Conservation (phyloP, 768 basidiomycete species). For the Lactarius hatsudake region DNA sequence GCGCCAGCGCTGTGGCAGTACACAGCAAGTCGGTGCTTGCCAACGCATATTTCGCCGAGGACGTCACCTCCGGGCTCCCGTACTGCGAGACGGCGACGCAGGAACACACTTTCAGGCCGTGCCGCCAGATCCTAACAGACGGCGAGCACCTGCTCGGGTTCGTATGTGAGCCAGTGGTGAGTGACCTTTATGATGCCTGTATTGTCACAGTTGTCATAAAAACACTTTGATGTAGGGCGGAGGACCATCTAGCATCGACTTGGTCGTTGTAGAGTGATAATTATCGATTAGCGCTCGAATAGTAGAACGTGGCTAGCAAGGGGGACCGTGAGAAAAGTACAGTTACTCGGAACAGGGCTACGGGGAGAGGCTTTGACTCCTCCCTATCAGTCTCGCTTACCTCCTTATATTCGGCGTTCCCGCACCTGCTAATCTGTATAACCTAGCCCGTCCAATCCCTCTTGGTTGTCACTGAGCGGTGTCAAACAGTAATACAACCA, state of each 20-base stretch:
- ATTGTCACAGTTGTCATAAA: neutral
- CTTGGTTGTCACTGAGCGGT: neutral
- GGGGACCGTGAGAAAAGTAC: slow-evolving; percentile 8
- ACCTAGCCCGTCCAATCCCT: neutral
- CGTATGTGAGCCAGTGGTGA: neutral
- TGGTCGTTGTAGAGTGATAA: neutral
- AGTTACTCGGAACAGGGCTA: neutral
- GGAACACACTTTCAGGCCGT: neutral
- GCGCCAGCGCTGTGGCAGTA: neutral
- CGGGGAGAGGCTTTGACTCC: neutral
- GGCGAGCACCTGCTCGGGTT: neutral
- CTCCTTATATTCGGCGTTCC: neutral
- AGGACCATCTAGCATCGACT: neutral
- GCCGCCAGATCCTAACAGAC: neutral
- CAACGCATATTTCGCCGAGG: neutral
- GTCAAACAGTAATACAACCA: no score
- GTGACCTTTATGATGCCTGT: neutral
- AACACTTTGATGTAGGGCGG: neutral
- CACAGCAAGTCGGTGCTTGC: neutral
- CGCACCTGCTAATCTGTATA: neutral
- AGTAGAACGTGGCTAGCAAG: neutral
- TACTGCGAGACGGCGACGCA: slow-evolving; percentile 3
- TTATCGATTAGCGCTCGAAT: no score
- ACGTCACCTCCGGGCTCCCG: neutral
- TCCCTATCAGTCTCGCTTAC: neutral